Base-by-base conservation (phyloP, 257 asterid genomes). In the Paulownia fortunei region DNA sequence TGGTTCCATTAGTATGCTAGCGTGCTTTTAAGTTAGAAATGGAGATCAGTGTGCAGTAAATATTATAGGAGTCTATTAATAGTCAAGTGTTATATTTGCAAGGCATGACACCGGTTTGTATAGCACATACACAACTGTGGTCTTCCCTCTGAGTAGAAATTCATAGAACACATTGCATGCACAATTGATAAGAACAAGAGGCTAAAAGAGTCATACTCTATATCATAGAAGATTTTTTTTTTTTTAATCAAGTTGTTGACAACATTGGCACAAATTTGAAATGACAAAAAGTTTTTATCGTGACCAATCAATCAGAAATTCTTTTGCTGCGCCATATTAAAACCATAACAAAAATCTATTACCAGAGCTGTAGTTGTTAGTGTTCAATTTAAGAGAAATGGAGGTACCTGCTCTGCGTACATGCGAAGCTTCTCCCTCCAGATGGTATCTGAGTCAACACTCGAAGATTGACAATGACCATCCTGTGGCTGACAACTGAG, bases 381-480 rank as follows among this genome's bases (percentile, higher is more conserved):
- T 63, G 4, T 12, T 4, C 32, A 8, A 18, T 15, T 76, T 26
- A 32, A 12, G 21, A 49, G 47, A 62, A 19, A 9, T 9, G 56
- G 52, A 46, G 69, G 58, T 91, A 94, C 99, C 98, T 92, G 97
- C 79, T 91, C 93, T 23, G 84, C 62, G 67, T 84, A 81, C 72
- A 37, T 39, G 26, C 71, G 81, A 32, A 81, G 89, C 82, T 91
- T 94, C 83, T 91, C 93, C 80, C 80, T 86, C 89, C 83, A 83
- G 63, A 79, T 67, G 79, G 81, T 64, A 44, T 88, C 88, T 32
- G 80, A 59, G 26, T 76, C 82, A 4, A 72, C 77, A 68, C 44
- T 24, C 16, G 92, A 64, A 68, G 90, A 80, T 58, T 70, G 84
- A 80, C 82, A 58, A 44, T 34, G 82, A 61, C 82, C 81, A 32